Base-by-base conservation (phyloP, 495 filamentous ascomycete genomes). In the Staphylotrichum longicolle region DNA sequence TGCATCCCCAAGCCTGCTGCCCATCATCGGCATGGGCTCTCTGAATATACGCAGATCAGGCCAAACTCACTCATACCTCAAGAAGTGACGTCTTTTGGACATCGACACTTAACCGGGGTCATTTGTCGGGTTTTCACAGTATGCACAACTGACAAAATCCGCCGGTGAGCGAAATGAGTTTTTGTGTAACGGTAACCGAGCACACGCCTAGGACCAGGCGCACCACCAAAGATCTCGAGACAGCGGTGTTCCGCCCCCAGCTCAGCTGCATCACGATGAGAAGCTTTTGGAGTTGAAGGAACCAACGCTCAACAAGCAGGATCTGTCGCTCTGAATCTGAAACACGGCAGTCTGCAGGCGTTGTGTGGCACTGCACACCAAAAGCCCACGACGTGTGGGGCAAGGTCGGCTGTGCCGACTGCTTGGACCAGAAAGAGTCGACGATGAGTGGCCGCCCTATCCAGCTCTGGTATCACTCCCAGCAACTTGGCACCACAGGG, bases 291-390 rank as follows among this genome's bases (percentile, higher is more conserved):
- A 20, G 62, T 39, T 44, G 56, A 35, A 46, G 9, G 11, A 15
- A n/a, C 51, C 41, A 50, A 30, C 34, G 50, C 1, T 4, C 40
- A 14, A 45, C 50, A 32, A 41, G 49, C 44, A 40, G 49, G 51
- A 54, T 60, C 44, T 47, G n/a, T 15, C 30, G 52, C 60, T 44
- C 42, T 32, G 52, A 49, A 64, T 44, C 57, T 64, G 62, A 64
- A 60, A 64, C 62, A 60, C 62, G 57, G 57, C 62, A 64, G 53
- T 52, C 41, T 20, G 37, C 32, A 55, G 51, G 27, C 35, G 10
- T 51, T 20, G 51, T 64, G 62, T 51, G 62, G 62, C 62, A 45
- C 44, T 57, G 57, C 62, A 52, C 39, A 48, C 54, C 11, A 20
- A 40, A 57, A 48, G 14, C 14, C 44, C n/a, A 27, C n/a, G 33